Evolutionary conservation across 371 early-diverging fungal species (phyloP), one percentile per base, ranked within the genome.

Genomic region (Mortierella sp.): DNA sequence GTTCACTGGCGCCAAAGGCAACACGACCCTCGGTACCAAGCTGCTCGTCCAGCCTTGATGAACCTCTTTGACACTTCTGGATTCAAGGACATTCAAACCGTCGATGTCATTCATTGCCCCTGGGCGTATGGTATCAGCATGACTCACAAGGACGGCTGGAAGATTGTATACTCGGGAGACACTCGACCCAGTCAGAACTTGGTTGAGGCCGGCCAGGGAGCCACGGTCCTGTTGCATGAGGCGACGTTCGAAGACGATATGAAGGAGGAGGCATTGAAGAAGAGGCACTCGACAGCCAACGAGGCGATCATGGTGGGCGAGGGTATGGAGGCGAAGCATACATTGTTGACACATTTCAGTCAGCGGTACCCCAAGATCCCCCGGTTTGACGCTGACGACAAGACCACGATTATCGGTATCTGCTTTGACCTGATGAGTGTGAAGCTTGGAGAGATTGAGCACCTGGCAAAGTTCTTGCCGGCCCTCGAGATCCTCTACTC

Each of bases 341-440:
- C 97, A 5, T 81, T 99, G 53, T 88, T 99, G 74, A 99, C 99
- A 71, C 99, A 99, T 87, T 99, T 99, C 82, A 98, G 98, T 86
- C 99, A 99, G 89, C 93, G 99, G 34, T 99, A 99, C 89, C 95
- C 95, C 19, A 95, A 95, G 87, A 82, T 96, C 28, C 96, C 96
- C 0, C 78, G 82, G 43, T 89, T 95, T 8, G 89, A 74, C 14
- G 40, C 67, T 51, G 76, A 81, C 44, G 79, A 88, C 78, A 89
- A 88, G 26, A 88, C 89, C 26, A 88, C 83, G 26, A 80, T 88
- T 40, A 92, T 95, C 26, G 95, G 95, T n/a, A 90, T 95, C 64
- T 95, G 95, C 75, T 96, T 96, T 90, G 97, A 97, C 86, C 79
- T 95, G 88, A 96, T 97, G 97, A 80, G 92, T 8, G 89, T 96